These are phyloP conservation scores for Entoloma clypeatum DNA, from an alignment of 1,284 basidiomycete species.

Conservation along the genomic window DNA sequence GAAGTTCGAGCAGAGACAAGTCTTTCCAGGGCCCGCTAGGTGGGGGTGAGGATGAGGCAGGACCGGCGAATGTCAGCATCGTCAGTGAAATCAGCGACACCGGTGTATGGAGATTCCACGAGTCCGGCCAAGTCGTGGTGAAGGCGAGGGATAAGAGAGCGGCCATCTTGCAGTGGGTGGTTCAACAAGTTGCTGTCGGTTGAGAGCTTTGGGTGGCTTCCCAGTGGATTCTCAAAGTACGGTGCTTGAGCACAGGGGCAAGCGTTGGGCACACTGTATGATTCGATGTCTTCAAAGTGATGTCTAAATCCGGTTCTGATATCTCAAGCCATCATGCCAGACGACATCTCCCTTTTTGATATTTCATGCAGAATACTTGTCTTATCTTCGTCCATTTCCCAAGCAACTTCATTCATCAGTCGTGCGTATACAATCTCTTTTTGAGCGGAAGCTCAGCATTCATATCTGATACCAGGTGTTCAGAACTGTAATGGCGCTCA, in stretches of 20 bases:
- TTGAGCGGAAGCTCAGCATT: conserved; percentile 7
- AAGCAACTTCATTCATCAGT: conserved; percentile 41
- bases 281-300: no score
- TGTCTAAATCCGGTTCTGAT: no score
- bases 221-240: no score
- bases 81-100: conserved; percentile 35
- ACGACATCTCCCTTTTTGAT: conserved; percentile 10
- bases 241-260: no score
- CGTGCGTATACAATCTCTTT: conserved; percentile 35
- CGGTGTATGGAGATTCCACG: conserved; percentile 36
- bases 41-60: conserved; percentile 38
- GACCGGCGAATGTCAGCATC: conserved; percentile 36
- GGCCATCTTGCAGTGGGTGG: no score
- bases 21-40: conserved; percentile 40
- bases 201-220: no score
- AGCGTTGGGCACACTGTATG: no score
- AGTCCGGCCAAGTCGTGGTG: conserved; percentile 37
- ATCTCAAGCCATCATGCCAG: conserved; percentile 1
- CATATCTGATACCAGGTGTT: conserved; percentile 24
- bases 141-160: conserved; percentile 31
- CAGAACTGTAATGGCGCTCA: conserved; percentile 11
- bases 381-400: conserved; percentile 38
- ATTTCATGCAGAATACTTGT: conserved; percentile 44
- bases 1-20: conserved; percentile 34
- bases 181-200: no score